A percentile compares a stretch with the other conserved stretches of the same genome.
These are phyloP conservation scores for Ogataea parapolymorpha DNA, from an alignment of 805 yeast species.

Conservation along the genomic window DNA sequence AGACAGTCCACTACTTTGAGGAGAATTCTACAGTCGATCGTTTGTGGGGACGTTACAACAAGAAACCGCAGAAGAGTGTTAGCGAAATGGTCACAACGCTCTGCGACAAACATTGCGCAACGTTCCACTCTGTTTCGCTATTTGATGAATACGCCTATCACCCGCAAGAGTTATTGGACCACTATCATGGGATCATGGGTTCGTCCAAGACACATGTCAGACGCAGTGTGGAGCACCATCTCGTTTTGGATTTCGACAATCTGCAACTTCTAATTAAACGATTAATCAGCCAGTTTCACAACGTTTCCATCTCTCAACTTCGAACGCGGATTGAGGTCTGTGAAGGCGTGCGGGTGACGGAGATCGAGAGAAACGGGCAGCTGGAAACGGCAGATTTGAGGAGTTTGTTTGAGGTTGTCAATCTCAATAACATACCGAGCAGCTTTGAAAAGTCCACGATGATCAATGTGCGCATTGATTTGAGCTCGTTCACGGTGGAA, in stretches of 20 bases:
- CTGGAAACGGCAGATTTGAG: constrained; percentile 3
- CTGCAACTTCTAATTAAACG: constrained; percentile 8
- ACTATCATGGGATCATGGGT: constrained; percentile 16
- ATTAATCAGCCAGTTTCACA: constrained; percentile 18
- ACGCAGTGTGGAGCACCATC: constrained; percentile 13
- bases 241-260: constrained; percentile 24
- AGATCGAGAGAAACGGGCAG: constrained; percentile 19
- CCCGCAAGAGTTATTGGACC: constrained; percentile 19
- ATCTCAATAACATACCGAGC: constrained; percentile 20
- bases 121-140: constrained; percentile 23
- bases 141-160: constrained; percentile 28
- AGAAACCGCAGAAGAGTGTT: constrained; percentile 1
- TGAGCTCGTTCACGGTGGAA: constrained; percentile 14
- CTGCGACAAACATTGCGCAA: constrained; percentile 18
- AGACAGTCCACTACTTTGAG: neutral
- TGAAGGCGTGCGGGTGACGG: constrained; percentile 19
- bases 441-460: constrained; percentile 23
- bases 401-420: constrained; percentile 1
- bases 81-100: constrained; percentile 12
- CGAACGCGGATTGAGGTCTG: constrained; percentile 14
- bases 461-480: constrained; percentile 24
- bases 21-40: neutral
- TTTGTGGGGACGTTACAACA: neutral
- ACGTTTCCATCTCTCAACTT: constrained; percentile 18
- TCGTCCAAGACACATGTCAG: neutral